phyloP scores from a whole-genome alignment of 169 alveolate genomes.

The Eimeria falciformis region DNA sequence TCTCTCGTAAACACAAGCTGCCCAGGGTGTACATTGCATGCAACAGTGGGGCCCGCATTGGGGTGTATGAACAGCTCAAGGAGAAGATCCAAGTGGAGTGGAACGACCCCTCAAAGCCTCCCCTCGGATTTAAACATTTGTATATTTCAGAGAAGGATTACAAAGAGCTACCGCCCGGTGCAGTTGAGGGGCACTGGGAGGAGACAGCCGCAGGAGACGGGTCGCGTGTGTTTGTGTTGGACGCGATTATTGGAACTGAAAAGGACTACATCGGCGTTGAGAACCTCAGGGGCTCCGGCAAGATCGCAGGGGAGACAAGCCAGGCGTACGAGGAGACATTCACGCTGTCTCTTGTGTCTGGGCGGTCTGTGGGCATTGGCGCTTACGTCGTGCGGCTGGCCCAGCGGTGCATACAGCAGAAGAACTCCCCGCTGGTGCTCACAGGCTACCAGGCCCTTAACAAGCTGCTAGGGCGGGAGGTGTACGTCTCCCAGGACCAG shows the following conservation, averaged over 20 bases:
- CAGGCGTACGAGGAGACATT: slow-evolving; percentile 89
- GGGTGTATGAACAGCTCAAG: slow-evolving; percentile 86
- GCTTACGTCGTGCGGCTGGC: slow-evolving; percentile 91
- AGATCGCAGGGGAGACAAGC: slow-evolving; percentile 93
- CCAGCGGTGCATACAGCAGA: slow-evolving; percentile 89
- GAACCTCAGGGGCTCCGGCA: slow-evolving; percentile 88
- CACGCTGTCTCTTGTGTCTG: slow-evolving; percentile 90
- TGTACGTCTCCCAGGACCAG: slow-evolving; percentile 91
- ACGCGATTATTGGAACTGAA: slow-evolving; percentile 65
- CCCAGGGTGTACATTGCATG: slow-evolving; percentile 89
- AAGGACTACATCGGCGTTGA: slow-evolving; percentile 87
- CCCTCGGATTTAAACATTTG: slow-evolving; percentile 85
- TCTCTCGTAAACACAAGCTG: slow-evolving; percentile 86
- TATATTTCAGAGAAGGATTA: slow-evolving; percentile 85
- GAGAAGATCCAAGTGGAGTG: slow-evolving; percentile 79
- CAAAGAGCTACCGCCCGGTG: slow-evolving; percentile 74
- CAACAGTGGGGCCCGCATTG: slow-evolving; percentile 91
- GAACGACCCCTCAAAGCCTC: slow-evolving; percentile 84
- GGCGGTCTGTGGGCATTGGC: slow-evolving; percentile 93
- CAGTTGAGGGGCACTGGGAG: slow-evolving; percentile 64
- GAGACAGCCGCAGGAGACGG: neutral
- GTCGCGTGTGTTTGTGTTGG: slow-evolving; percentile 55
- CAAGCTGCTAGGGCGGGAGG: slow-evolving; percentile 88
- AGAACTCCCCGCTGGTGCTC: slow-evolving; percentile 86
- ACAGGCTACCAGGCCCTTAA: slow-evolving; percentile 92